Conservation (phyloP, 179 eudicot genomes). For the Drosera spatulata region DNA sequence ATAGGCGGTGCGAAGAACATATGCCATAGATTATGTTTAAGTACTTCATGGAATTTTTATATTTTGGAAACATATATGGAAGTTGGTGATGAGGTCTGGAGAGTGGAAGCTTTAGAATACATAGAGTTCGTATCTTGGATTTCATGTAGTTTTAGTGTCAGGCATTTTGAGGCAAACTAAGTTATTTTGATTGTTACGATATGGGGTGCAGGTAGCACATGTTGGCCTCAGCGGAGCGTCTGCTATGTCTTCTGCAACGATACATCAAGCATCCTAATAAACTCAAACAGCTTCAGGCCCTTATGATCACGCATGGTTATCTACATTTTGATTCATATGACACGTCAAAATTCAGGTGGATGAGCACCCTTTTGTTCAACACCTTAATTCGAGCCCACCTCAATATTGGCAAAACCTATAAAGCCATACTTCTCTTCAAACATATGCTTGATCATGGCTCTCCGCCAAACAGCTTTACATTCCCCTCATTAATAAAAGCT, state of each 20-base stretch:
- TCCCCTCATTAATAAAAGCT: conserved; percentile 44
- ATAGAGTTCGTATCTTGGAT: too few relatives aligned
- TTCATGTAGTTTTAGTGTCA: too few relatives aligned
- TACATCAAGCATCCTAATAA: conserved; percentile 12
- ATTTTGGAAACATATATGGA: too few relatives aligned
- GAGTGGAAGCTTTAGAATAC: too few relatives aligned
- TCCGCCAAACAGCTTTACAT: conserved; percentile 45
- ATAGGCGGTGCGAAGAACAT: too few relatives aligned
- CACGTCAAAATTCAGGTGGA: conserved; percentile 21
- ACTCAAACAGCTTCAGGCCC: conserved; percentile 38
- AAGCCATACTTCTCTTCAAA: conserved; percentile 26
- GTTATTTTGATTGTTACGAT: too few relatives aligned
- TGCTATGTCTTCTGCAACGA: conserved; percentile 38
- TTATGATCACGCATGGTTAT: conserved; percentile 30
- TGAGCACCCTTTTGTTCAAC: conserved; percentile 47
- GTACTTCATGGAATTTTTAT: too few relatives aligned
- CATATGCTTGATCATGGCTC: conserved; percentile 33
- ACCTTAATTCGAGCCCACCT: conserved; percentile 43
- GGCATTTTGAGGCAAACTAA: too few relatives aligned
- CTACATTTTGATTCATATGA: conserved; percentile 20
- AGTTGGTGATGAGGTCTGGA: too few relatives aligned
- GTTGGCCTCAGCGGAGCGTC: conserved; percentile 22
- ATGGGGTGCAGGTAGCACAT: conserved; percentile 5
- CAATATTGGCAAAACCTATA: conserved; percentile 16
- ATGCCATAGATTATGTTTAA: too few relatives aligned